Percentiles rank a stretch among this genome's conserved stretches.
Conservation (phyloP, 805 yeast species). For the Wickerhamomyces tratensis region DNA sequence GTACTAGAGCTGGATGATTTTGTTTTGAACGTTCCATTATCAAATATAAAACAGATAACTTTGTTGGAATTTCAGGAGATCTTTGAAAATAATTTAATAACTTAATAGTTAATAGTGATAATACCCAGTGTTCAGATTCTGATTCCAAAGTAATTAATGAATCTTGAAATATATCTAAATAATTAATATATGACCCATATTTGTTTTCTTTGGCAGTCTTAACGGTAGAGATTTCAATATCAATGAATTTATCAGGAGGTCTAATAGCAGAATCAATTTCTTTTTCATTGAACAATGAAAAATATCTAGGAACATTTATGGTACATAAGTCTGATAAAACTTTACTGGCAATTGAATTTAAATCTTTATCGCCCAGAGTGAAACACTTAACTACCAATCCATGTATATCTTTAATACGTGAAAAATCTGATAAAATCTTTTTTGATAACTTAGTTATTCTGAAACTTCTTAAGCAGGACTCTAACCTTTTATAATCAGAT, state of each 20-base stretch:
- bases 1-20: conserved; percentile 62
- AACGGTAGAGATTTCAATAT: conserved; percentile 48
- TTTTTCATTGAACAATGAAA: conserved; percentile 41
- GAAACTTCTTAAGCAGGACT: conserved; percentile 55
- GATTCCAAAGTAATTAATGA: conserved; percentile 18
- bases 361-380: conserved; percentile 42
- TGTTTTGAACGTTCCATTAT: conserved; percentile 39
- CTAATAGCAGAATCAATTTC: conserved; percentile 31
- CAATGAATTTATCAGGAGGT: conserved; percentile 54
- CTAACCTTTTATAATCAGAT: conserved; percentile 44
- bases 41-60: conserved; percentile 28
- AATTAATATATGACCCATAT: conserved; percentile 30
- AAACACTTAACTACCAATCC: conserved; percentile 44
- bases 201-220: conserved; percentile 55
- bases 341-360: conserved; percentile 43
- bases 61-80: conserved; percentile 37
- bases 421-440: conserved; percentile 48
- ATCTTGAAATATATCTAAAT: conserved; percentile 33
- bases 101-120: conserved; percentile 36
- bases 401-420: conserved; percentile 37
- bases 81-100: conserved; percentile 44
- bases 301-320: conserved; percentile 39
- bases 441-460: conserved; percentile 46
- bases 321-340: conserved; percentile 34
- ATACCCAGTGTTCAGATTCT: conserved; percentile 45